Evolutionary conservation across 306 rosid genomes (phyloP).

Genomic region (Trifolium fragiferum): DNA sequence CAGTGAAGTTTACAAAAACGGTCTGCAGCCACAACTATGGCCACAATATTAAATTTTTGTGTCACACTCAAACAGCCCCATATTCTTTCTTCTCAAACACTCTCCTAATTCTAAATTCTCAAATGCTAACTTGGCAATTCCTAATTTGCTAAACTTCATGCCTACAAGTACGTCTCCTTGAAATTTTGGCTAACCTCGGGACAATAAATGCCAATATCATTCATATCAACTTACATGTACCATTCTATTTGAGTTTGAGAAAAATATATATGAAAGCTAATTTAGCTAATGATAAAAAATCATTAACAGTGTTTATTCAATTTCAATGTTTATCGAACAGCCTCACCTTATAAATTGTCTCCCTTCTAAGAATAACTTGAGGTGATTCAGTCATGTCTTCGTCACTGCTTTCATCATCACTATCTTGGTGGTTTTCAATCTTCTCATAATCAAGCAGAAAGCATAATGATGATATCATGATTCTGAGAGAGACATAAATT

Average conservation of each 20-base stretch:
- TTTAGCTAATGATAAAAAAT: not conserved
- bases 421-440: slow-evolving; percentile 69
- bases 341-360: slow-evolving; percentile 79
- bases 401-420: slow-evolving; percentile 73
- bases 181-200: not conserved
- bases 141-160: not conserved
- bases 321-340: not conserved
- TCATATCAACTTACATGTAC: not conserved
- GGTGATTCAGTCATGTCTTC: slow-evolving; percentile 59
- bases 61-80: not conserved
- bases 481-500: slow-evolving; percentile 56
- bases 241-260: not conserved
- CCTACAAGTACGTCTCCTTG: not conserved
- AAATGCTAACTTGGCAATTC: not conserved
- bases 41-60: not conserved
- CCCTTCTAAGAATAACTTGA: slow-evolving; percentile 65
- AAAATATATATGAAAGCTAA: slow-evolving; percentile 24
- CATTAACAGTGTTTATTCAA: not conserved
- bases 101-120: not conserved
- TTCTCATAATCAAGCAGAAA: slow-evolving; percentile 91
- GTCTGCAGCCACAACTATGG: not conserved
- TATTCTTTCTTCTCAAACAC: not conserved
- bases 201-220: not conserved
- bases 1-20: not conserved
- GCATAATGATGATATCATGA: slow-evolving; percentile 76